Evolutionary conservation across 2,329 filamentous ascomycete genomes (phyloP).

Genomic region (Chaetomium olivaceum): DNA sequence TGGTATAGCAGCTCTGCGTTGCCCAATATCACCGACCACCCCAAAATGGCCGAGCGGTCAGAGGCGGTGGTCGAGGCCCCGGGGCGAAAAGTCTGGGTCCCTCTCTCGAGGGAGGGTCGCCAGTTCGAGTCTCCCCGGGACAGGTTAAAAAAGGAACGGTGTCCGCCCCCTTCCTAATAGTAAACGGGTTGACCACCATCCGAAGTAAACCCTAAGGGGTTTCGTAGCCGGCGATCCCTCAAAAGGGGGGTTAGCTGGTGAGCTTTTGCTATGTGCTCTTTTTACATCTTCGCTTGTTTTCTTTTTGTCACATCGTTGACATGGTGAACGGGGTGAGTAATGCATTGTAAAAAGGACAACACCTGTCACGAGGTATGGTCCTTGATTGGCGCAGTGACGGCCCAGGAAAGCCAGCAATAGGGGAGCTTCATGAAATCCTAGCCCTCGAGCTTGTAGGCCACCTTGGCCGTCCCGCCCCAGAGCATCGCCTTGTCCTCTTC

Average conservation of each 20-base stretch:
- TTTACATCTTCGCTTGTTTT: neutral
- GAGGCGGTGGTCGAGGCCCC: neutral
- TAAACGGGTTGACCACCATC: too few species aligned
- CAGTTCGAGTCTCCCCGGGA: neutral
- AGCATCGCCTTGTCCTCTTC: conserved; percentile 65
- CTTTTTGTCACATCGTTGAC: neutral
- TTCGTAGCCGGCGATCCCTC: conserved; percentile 11
- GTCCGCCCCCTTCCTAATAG: neutral
- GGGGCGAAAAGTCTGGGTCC: neutral
- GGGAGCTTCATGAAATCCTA: conserved; percentile 3
- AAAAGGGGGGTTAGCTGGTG: neutral
- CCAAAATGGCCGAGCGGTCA: neutral
- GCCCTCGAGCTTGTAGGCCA: conserved; percentile 62
- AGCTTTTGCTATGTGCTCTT: neutral
- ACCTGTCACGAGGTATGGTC: neutral
- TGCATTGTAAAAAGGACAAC: neutral
- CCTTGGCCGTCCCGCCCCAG: conserved; percentile 70
- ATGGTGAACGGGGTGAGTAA: neutral
- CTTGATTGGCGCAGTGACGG: neutral
- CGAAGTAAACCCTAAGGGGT: conserved; percentile 7
- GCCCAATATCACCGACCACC: neutral
- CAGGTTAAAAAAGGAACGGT: neutral
- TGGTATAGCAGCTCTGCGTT: conserved; percentile 1
- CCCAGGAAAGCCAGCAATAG: neutral
- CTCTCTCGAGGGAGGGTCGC: neutral